Percentiles rank a stretch among this genome's conserved stretches.
phyloP scores from a whole-genome alignment of 805 yeast species.

The Yamadazyma nakazawae region DNA sequence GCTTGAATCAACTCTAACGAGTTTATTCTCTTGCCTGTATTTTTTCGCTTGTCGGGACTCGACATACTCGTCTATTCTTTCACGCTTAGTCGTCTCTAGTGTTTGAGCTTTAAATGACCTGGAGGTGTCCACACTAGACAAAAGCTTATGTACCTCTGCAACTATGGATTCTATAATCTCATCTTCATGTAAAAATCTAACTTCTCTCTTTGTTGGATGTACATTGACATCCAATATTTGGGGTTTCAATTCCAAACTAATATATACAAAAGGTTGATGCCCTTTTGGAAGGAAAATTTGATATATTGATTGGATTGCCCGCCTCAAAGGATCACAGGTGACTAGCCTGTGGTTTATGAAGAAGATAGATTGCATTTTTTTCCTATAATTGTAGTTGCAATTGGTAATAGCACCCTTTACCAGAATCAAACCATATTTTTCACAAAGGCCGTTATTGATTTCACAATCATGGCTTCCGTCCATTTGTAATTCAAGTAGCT shows the following conservation, averaged over 20 bases:
- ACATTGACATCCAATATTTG: conserved; percentile 83
- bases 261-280: conserved; percentile 66
- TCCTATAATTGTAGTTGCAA: conserved; percentile 68
- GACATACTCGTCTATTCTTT: conserved; percentile 9
- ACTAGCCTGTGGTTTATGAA: conserved; percentile 87
- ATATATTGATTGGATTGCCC: conserved; percentile 64
- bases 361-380: conserved; percentile 62
- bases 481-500: conserved; percentile 50
- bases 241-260: conserved; percentile 66
- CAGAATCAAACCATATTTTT: conserved; percentile 46
- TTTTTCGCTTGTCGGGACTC: conserved; percentile 18
- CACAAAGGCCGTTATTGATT: neutral
- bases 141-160: conserved; percentile 42
- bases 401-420: conserved; percentile 65
- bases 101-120: conserved; percentile 69
- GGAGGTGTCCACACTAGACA: conserved; percentile 60
- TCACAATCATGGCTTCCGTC: conserved; percentile 12
- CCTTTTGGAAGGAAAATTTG: conserved; percentile 75
- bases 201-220: conserved; percentile 95
- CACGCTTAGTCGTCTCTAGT: conserved; percentile 22
- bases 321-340: conserved; percentile 70
- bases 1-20: conserved; percentile 68
- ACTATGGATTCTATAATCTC: conserved; percentile 72
- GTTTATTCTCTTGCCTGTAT: conserved; percentile 56
- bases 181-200: conserved; percentile 78